Conservation (phyloP, 495 filamentous ascomycete genomes). For the Aspergillus indologenus region DNA sequence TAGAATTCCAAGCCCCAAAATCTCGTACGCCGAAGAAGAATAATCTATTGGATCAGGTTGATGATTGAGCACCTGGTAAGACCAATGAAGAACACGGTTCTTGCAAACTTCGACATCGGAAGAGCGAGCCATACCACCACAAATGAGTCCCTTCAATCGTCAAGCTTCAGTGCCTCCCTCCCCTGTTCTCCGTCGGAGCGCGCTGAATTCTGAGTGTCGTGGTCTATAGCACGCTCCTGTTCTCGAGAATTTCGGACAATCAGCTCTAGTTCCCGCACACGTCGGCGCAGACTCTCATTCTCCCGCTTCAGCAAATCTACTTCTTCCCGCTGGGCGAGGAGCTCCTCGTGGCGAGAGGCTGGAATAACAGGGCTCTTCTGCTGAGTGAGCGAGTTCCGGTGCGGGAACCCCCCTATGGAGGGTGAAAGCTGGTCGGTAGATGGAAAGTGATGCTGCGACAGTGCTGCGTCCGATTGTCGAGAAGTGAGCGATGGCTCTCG, state of each 20-base stretch:
- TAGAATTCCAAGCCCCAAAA: background rate
- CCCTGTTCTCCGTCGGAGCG: background rate
- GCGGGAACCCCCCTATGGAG: conserved; percentile 28
- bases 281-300: conserved; percentile 71
- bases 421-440: conserved; percentile 30
- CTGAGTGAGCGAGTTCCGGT: conserved; percentile 32
- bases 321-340: conserved; percentile 63
- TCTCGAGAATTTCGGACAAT: conserved; percentile 30
- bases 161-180: background rate
- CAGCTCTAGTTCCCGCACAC: conserved; percentile 70
- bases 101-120: background rate
- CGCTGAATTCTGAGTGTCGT: background rate
- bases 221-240: conserved; percentile 5
- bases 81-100: background rate
- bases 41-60: background rate
- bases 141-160: background rate
- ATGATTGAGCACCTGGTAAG: background rate
- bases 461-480: conserved; percentile 38
- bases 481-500: conserved; percentile 44
- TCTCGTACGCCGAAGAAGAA: background rate
- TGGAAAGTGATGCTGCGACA: conserved; percentile 27
- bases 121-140: background rate
- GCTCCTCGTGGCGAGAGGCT: conserved; percentile 62
- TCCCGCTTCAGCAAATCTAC: conserved; percentile 72
- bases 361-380: conserved; percentile 26